Evolutionary conservation across 805 yeast species (phyloP), one percentile per base, ranked within the genome.

Genomic region (Myxozyma kluyveri): DNA sequence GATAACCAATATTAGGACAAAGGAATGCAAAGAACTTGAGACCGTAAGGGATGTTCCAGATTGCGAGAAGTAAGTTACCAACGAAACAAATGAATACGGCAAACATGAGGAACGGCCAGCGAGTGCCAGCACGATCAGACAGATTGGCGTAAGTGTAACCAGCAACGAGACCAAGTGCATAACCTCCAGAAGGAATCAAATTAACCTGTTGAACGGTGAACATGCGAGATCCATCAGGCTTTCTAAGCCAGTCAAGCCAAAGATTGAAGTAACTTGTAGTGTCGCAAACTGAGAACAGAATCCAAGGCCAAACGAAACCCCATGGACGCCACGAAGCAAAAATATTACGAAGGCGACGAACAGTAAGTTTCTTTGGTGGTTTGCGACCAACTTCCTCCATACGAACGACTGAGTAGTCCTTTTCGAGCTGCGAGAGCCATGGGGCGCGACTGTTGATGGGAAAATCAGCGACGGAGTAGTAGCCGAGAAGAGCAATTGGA

Each of bases 401-500:
- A n/a, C 61, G 49, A 14, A 41, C 26, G 10, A 42, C 45, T 21
- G 51, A 52, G 41, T 41, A 50, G 6, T 56, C 60, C 12, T 44
- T 32, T 19, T 57, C 51, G 18, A 45, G 32, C 12, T 19, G 33
- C 21, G 23, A 43, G 19, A 57, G 41, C 51, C 54, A 57, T 12
- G 54, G 23, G 2, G 54, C 51, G 24, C 48, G 47, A 12, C 52
- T 56, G 10, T 44, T 56, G 18, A 43, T 42, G 12, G 60, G 58
- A 40, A 56, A 52, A 27, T 53, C 55, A 19, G 58, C 49, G n/a
- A 56, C 43, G 19, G 45, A 47, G 35, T 42, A 56, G 33, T 32
- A 63, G 36, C 76, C 76, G 2, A 63, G 31, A 1, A 71, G 19
- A 0, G 75, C 77, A 19, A 71, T 65, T 3, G 69, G 71, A 9